Percentiles rank a stretch among this genome's conserved stretches.
Conservation (phyloP, 768 basidiomycete genomes). For the Boletus subparvulus region DNA sequence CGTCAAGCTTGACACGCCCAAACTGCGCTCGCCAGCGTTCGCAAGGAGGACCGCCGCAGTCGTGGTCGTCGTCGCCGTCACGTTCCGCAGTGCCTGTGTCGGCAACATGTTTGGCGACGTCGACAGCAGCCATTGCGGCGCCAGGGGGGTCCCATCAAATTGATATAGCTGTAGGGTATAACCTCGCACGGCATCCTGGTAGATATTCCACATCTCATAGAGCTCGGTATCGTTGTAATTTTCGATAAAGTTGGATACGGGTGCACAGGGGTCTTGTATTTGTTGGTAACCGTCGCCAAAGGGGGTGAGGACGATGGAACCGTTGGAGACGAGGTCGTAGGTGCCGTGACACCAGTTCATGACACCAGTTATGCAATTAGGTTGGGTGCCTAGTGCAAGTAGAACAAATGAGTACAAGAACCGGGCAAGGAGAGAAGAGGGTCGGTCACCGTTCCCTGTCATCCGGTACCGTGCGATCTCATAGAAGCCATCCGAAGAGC, state of each 20-base stretch:
- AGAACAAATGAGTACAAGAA: background rate
- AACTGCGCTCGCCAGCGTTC: constrained; percentile 29
- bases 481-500: constrained; percentile 73
- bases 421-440: background rate
- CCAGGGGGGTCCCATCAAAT: constrained; percentile 73
- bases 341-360: constrained; percentile 90
- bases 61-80: constrained; percentile 28
- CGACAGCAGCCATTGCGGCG: constrained; percentile 69
- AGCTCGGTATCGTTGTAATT: constrained; percentile 75
- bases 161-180: constrained; percentile 75
- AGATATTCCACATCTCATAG: constrained; percentile 68
- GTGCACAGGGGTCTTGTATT: constrained; percentile 91
- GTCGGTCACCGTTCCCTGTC: constrained; percentile 67
- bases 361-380: constrained; percentile 86
- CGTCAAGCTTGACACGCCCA: constrained; percentile 14
- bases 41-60: constrained; percentile 12
- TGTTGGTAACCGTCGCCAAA: constrained; percentile 91
- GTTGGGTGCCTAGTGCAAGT: constrained; percentile 62
- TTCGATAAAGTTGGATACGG: constrained; percentile 84
- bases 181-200: constrained; percentile 57
- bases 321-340: constrained; percentile 66
- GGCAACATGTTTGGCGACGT: constrained; percentile 85
- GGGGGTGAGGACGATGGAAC: constrained; percentile 73
- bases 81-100: constrained; percentile 61
- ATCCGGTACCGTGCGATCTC: constrained; percentile 93